Percentiles rank a stretch among this genome's conserved stretches.
These are phyloP conservation scores for Colletotrichum noveboracense DNA, from an alignment of 2,329 filamentous ascomycete species.

Conservation along the genomic window DNA sequence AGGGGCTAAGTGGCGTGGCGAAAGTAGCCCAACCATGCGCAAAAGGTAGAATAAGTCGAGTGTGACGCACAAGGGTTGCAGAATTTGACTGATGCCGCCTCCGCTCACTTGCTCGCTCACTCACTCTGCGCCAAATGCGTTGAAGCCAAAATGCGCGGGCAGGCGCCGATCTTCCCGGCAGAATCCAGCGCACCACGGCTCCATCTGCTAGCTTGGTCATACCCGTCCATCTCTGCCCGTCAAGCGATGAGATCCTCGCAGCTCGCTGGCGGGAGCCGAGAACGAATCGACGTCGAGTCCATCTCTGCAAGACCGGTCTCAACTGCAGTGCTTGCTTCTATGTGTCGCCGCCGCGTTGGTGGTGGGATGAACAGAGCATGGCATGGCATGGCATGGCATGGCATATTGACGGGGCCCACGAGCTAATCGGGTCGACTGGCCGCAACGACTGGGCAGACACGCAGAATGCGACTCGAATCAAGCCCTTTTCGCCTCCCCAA, in stretches of 20 bases:
- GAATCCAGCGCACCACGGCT: slow-evolving; percentile 15
- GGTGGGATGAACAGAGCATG: neutral
- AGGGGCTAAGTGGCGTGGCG: slow-evolving; percentile 14
- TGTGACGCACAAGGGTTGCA: slow-evolving; percentile 22
- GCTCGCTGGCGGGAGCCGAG: neutral
- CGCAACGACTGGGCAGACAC: slow-evolving; percentile 8
- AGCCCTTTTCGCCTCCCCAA: neutral
- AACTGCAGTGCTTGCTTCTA: neutral
- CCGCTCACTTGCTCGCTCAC: neutral
- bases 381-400: neutral
- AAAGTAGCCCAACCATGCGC: slow-evolving; percentile 16
- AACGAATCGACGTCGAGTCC: neutral
- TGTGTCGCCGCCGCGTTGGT: neutral
- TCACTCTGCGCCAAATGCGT: slow-evolving; percentile 3
- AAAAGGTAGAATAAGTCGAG: slow-evolving; percentile 3
- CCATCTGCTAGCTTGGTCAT: neutral
- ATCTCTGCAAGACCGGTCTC: neutral
- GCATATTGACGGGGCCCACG: slow-evolving; percentile 8
- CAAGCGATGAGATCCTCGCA: neutral
- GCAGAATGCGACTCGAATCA: slow-evolving; percentile 6
- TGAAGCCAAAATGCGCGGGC: slow-evolving; percentile 17
- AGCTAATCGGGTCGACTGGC: slow-evolving; percentile 17
- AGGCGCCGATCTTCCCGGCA: neutral
- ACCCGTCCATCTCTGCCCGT: neutral
- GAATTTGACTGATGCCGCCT: slow-evolving; percentile 19